phyloP scores from a whole-genome alignment of 2,329 filamentous ascomycete genomes.

The Bertia moriformis region DNA sequence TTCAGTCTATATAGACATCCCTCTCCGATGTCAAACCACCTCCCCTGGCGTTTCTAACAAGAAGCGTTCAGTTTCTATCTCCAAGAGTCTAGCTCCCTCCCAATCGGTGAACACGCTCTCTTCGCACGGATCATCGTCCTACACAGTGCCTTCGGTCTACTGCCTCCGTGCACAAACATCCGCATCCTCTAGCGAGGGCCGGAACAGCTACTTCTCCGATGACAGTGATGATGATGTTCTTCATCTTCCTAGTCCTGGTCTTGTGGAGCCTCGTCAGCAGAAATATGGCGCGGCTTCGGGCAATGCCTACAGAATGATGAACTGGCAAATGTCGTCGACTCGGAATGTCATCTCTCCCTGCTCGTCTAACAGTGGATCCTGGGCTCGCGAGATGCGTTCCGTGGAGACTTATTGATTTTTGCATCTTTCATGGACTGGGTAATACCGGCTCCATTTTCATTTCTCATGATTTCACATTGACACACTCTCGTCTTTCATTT shows the following conservation, averaged over 20 bases:
- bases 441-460: too few relatives aligned
- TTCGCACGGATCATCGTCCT: constrained; percentile 3
- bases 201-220: constrained; percentile 8
- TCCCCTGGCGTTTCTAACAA: too few relatives aligned
- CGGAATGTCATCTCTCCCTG: too few relatives aligned
- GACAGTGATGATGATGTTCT: constrained; percentile 18
- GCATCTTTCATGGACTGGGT: too few relatives aligned
- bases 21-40: background rate
- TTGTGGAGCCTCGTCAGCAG: constrained; percentile 6
- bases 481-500: too few relatives aligned
- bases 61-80: too few relatives aligned
- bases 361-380: too few relatives aligned
- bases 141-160: constrained; percentile 10
- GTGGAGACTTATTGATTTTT: constrained; percentile 11
- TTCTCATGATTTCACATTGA: too few relatives aligned
- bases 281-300: constrained; percentile 7
- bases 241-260: constrained; percentile 10
- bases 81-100: background rate
- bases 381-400: constrained; percentile 5
- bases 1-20: background rate
- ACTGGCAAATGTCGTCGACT: constrained; percentile 9
- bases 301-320: constrained; percentile 14
- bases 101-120: constrained; percentile 1
- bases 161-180: constrained; percentile 17
- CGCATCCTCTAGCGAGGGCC: constrained; percentile 8